These are phyloP conservation scores for Trichoderma sp. DNA, from an alignment of 2,329 filamentous ascomycete species.

Conservation along the genomic window DNA sequence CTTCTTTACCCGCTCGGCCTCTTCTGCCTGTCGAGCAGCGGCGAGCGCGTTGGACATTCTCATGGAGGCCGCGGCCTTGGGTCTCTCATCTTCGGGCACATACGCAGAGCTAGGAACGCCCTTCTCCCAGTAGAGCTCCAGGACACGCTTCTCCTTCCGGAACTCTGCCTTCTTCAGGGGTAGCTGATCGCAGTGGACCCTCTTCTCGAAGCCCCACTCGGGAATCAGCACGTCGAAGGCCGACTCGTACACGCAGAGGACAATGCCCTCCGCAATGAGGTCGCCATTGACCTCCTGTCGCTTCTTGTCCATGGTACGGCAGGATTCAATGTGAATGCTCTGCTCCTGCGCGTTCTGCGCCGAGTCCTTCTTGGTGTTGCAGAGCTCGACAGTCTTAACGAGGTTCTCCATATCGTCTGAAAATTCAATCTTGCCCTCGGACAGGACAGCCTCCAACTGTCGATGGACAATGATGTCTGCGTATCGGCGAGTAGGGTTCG, in stretches of 20 bases:
- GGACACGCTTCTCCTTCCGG: slow-evolving; percentile 89
- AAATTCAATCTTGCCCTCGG: slow-evolving; percentile 80
- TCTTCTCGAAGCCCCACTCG: slow-evolving; percentile 98
- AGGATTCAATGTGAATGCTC: slow-evolving; percentile 97
- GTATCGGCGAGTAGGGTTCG: slow-evolving; percentile 90
- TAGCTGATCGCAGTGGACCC: slow-evolving; percentile 96
- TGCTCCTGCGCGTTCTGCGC: slow-evolving; percentile 97
- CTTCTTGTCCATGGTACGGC: slow-evolving; percentile 92
- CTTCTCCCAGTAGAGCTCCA: slow-evolving; percentile 99
- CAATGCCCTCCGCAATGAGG: slow-evolving; percentile 91
- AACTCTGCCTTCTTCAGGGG: slow-evolving; percentile 99
- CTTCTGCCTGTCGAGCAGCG: slow-evolving; percentile 78
- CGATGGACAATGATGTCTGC: slow-evolving; percentile 94
- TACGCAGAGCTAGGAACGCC: slow-evolving; percentile 95
- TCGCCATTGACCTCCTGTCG: slow-evolving; percentile 85
- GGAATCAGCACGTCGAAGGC: slow-evolving; percentile 98
- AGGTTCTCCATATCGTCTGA: slow-evolving; percentile 85
- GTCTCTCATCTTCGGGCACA: slow-evolving; percentile 93
- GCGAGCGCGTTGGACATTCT: slow-evolving; percentile 74
- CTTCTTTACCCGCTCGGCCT: slow-evolving; percentile 76
- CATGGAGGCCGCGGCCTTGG: slow-evolving; percentile 75
- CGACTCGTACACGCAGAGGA: slow-evolving; percentile 96
- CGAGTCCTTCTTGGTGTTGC: slow-evolving; percentile 99
- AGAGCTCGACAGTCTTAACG: slow-evolving; percentile 89
- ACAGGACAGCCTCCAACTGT: slow-evolving; percentile 85